Percentiles rank a stretch among this genome's conserved stretches.
phyloP scores from a whole-genome alignment of 2,329 filamentous ascomycete genomes.

The Sphaerostilbella broomeana region DNA sequence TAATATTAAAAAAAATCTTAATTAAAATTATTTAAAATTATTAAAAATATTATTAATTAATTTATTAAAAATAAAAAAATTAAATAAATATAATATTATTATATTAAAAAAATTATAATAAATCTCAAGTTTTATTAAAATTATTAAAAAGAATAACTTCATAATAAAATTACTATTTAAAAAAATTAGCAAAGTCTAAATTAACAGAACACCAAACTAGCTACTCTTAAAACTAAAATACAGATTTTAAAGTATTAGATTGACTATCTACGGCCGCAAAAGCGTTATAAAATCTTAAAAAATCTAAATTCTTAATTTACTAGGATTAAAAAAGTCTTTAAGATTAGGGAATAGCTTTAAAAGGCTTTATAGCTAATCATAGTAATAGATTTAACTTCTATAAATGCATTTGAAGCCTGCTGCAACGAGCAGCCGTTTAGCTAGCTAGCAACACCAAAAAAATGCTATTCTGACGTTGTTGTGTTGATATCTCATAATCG shows the following conservation, averaged over 20 bases:
- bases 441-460: too few species aligned
- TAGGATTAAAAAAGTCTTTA: constrained; percentile 1
- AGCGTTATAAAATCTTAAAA: background rate
- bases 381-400: background rate
- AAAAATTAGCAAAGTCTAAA: constrained; percentile 2
- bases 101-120: background rate
- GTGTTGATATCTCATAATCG: too few species aligned
- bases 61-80: background rate
- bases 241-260: background rate
- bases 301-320: constrained; percentile 2
- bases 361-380: background rate
- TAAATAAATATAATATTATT: background rate
- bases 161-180: background rate
- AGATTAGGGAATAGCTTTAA: background rate
- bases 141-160: background rate
- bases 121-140: background rate
- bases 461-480: too few species aligned
- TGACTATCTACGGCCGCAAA: background rate
- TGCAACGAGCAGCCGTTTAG: background rate
- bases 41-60: background rate
- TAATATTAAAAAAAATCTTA: too few species aligned
- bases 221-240: background rate
- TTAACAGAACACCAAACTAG: background rate
- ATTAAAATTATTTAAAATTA: background rate
- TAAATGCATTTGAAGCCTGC: background rate